Evolutionary conservation across 1,284 basidiomycete species (phyloP).

Genomic region (Pseudozyma hubeiensis): DNA sequence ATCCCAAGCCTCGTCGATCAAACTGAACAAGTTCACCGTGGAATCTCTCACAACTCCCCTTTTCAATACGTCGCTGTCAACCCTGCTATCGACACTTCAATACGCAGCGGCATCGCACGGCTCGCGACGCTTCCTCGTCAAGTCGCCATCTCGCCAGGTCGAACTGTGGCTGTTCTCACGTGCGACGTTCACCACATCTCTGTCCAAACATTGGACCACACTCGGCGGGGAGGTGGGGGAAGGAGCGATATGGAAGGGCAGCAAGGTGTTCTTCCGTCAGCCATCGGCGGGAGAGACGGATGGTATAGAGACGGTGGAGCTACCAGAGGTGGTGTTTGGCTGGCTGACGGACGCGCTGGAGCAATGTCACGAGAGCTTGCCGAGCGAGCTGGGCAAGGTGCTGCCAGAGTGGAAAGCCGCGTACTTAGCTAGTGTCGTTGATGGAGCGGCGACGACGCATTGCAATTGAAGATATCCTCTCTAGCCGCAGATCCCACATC

Average conservation of each 20-base stretch:
- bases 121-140: slow-evolving; percentile 21
- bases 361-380: slow-evolving; percentile 5
- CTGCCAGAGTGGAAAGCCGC: slow-evolving; percentile 15
- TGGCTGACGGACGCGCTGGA: slow-evolving; percentile 7
- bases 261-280: slow-evolving; percentile 15
- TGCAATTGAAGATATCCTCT: too few species aligned
- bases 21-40: slow-evolving; percentile 25
- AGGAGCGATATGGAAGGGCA: slow-evolving; percentile 14
- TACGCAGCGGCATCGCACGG: slow-evolving; percentile 28
- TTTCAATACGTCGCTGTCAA: slow-evolving; percentile 2
- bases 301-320: slow-evolving; percentile 7
- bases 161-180: slow-evolving; percentile 34
- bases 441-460: too few species aligned
- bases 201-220: slow-evolving; percentile 6
- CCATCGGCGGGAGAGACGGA: not conserved
- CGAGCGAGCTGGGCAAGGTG: slow-evolving; percentile 5
- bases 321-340: not conserved
- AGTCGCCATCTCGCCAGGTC: not conserved
- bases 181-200: slow-evolving; percentile 22
- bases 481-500: too few species aligned
- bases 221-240: not conserved
- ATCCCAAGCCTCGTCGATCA: slow-evolving; percentile 1
- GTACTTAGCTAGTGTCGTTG: slow-evolving; percentile 6
- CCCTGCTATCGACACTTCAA: slow-evolving; percentile 12
- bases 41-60: not conserved